Evolutionary conservation across 2,329 filamentous ascomycete genomes (phyloP).

Genomic region (Colletotrichum phormii): DNA sequence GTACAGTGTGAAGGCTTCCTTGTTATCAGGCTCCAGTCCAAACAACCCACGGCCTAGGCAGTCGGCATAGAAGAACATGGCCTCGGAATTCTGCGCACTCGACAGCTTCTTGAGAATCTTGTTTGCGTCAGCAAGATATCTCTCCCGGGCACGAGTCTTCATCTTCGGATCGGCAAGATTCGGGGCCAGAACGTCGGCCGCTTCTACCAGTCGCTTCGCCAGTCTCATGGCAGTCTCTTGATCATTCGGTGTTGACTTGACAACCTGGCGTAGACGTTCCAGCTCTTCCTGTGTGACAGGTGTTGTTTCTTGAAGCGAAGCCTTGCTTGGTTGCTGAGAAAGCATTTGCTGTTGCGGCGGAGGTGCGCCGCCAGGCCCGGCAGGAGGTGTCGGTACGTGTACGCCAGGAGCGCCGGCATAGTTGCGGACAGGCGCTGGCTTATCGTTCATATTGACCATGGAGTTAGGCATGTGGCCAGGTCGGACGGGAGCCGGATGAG

Average conservation of each 20-base stretch:
- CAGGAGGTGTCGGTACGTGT: conserved; percentile 56
- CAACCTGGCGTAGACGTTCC: conserved; percentile 76
- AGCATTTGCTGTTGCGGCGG: conserved; percentile 46
- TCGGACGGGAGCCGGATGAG: conserved; percentile 72
- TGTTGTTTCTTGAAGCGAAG: conserved; percentile 37
- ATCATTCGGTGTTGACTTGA: conserved; percentile 79
- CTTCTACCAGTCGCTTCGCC: conserved; percentile 88
- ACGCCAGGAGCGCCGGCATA: conserved; percentile 63
- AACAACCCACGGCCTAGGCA: conserved; percentile 86
- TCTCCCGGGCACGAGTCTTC: conserved; percentile 81
- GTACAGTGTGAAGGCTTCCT: conserved; percentile 93
- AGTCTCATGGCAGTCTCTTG: conserved; percentile 77
- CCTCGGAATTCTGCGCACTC: conserved; percentile 78
- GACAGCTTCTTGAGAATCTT: conserved; percentile 93
- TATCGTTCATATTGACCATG: conserved; percentile 64
- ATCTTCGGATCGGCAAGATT: conserved; percentile 75
- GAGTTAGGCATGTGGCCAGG: conserved; percentile 72
- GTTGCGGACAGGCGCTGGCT: conserved; percentile 69
- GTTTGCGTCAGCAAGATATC: conserved; percentile 85
- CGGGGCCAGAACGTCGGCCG: conserved; percentile 78
- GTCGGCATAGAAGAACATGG: conserved; percentile 95
- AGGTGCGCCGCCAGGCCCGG: conserved; percentile 45
- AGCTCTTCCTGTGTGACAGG: conserved; percentile 85
- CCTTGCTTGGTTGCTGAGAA: conserved; percentile 41
- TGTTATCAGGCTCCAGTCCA: conserved; percentile 83